A percentile compares a stretch with the other conserved stretches of the same genome.
These are phyloP conservation scores for Saturnispora gosingensis DNA, from an alignment of 805 yeast species.

Conservation along the genomic window DNA sequence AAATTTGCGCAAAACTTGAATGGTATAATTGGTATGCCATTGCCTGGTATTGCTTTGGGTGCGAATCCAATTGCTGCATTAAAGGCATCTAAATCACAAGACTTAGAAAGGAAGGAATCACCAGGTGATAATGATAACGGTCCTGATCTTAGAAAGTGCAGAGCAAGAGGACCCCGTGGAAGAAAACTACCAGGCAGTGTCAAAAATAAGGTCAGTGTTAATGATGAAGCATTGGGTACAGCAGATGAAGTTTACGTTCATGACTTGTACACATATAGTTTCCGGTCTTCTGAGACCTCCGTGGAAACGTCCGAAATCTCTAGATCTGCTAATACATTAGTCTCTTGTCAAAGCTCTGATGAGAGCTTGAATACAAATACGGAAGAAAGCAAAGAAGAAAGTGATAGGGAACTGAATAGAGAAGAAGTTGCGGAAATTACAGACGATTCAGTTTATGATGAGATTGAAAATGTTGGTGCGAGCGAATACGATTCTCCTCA, in stretches of 20 bases:
- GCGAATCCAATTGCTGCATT: slow-evolving; percentile 12
- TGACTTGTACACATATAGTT: slow-evolving; percentile 31
- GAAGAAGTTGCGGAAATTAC: not conserved
- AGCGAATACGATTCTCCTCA: not conserved
- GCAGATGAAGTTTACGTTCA: slow-evolving; percentile 28
- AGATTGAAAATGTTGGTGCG: not conserved
- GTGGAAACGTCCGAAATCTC: not conserved
- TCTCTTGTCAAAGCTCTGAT: not conserved
- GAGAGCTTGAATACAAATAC: not conserved
- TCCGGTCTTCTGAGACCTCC: not conserved
- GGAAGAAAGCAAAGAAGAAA: not conserved
- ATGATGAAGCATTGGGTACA: slow-evolving; percentile 24
- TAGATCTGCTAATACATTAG: not conserved
- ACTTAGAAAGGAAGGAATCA: slow-evolving; percentile 4
- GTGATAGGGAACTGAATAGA: too few species aligned
- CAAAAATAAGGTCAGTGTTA: slow-evolving; percentile 32
- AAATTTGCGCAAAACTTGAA: slow-evolving; percentile 51
- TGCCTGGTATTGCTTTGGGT: slow-evolving; percentile 39
- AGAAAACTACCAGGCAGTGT: slow-evolving; percentile 57
- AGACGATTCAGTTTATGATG: not conserved
- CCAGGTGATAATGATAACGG: slow-evolving; percentile 11
- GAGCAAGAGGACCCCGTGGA: slow-evolving; percentile 70
- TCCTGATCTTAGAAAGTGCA: slow-evolving; percentile 35
- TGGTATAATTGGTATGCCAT: slow-evolving; percentile 45
- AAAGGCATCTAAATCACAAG: slow-evolving; percentile 8